Evolutionary conservation across 2,329 filamentous ascomycete species (phyloP).

Genomic region (Pseudogymnoascus sp.): DNA sequence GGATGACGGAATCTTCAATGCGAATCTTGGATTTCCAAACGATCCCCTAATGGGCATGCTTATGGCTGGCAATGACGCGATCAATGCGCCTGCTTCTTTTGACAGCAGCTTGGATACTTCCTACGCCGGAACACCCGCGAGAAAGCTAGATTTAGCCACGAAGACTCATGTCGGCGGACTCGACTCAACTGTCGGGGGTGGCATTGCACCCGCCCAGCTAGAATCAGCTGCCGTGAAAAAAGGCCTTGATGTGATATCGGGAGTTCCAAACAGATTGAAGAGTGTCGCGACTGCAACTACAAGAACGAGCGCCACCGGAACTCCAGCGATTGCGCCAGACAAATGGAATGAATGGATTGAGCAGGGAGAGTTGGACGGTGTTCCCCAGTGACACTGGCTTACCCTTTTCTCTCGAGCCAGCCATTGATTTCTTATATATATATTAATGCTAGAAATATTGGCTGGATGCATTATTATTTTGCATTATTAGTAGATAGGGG

Average conservation of each 20-base stretch:
- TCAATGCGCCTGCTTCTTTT: neutral
- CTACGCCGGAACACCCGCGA: neutral
- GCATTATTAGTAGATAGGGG: neutral
- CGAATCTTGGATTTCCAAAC: neutral
- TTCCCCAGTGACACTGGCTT: neutral
- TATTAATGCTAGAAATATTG: neutral
- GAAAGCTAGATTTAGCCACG: neutral
- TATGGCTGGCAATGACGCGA: neutral
- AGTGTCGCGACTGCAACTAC: neutral
- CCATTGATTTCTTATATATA: neutral
- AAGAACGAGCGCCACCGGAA: neutral
- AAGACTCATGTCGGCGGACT: neutral
- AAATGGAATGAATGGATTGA: constrained; percentile 7
- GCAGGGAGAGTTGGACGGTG: neutral
- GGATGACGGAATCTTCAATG: neutral
- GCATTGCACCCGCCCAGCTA: neutral
- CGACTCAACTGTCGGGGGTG: neutral
- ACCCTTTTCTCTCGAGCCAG: neutral
- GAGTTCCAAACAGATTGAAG: neutral
- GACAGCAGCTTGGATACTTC: constrained; percentile 6
- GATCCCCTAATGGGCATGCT: neutral
- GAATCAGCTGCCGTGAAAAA: neutral
- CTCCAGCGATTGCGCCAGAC: neutral
- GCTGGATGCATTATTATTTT: neutral
- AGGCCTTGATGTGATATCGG: neutral